Evolutionary conservation across 805 yeast genomes (phyloP), one percentile per base, ranked within the genome.

Genomic region (Saturnispora besseyi): DNA sequence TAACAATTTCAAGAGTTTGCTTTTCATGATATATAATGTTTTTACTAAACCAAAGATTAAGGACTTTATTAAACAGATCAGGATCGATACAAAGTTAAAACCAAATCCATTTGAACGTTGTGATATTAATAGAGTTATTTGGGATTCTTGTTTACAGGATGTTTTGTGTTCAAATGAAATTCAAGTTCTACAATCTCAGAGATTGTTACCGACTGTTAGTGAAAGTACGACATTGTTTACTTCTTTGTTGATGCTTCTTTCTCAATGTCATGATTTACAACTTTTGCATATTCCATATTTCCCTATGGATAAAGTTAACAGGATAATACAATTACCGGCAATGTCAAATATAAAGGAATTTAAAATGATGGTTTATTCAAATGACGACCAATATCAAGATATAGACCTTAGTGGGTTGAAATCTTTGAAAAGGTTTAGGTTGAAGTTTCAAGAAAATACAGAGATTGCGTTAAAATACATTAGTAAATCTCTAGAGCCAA

Each of bases 391-490:
- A 5, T 18, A 46, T 5, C 3, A 13, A 21, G 15, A 38, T 21
- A 11, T 54, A 26, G 53, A 54, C 12, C 47, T 46, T 9, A 22
- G 28, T 3, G 21, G 34, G 1, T 47, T 56, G 10, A 45, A 30
- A 8, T 46, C 53, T 5, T 33, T 57, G 21, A 48, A 51, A 22
- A 48, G 37, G 5, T 44, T 62, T 9, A 51, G 54, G 9, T 18
- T 62, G 10, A 56, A 54, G 21, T 62, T 59, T 37, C 60, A 56
- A 49, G 57, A 48, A 31, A 51, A 51, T 15, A 53, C 63, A 5
- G 65, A 60, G 11, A 6, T 24, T 1, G 38, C 50, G n/a, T 41
- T 63, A 10, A 24, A 36, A 18, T 22, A 36, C 15, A 36, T 36
- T 10, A 18, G 40, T 18, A 36, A 12, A 15, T 36, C 40, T 7